Evolutionary conservation across 495 filamentous ascomycete genomes (phyloP), one percentile per base, ranked within the genome.

Genomic region (Immersiella caudata): DNA sequence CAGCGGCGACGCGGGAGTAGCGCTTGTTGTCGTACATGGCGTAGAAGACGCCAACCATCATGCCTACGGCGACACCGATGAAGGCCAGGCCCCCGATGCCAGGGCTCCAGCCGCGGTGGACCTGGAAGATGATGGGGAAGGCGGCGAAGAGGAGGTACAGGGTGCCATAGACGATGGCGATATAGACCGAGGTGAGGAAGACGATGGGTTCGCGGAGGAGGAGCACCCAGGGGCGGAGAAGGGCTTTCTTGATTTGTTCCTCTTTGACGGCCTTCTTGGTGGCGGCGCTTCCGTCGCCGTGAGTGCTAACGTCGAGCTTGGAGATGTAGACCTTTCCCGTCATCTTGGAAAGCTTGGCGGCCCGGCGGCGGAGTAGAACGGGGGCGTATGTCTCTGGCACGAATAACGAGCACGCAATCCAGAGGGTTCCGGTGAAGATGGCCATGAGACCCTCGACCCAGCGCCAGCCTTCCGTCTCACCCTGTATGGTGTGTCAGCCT

Each of bases 101-200:
- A 4, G 90, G 79, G 8, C 81, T 82, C 79, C 96, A 90, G 24
- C 86, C 86, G 69, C 96, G 89, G 22, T 89, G 81, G 27, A 86
- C 77, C 64, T 86, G 74, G 78, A 93, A 98, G 46, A 96, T 89
- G 65, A 96, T 82, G 50, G 92, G 88, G 78, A 96, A 96, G 4
- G 93, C 93, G 26, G 91, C 91, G 74, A 98, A 96, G 75, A 95
- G 90, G 29, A 97, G 83, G 75, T 98, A 97, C 0, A 97, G 78
- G 12, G 93, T 92, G 46, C 93, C 94, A 68, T 97, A 85, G 46
- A 97, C 75, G 61, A 97, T 85, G 21, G 93, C 91, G 29, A 91
- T 74, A 71, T 93, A 91, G 14, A 93, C 79, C 70, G 91, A 93
- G 7, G 92, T 84, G 56, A 91, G 84, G 55, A 93, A 76, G 55